These are phyloP conservation scores for Hypoxylon lenormandii DNA, from an alignment of 495 filamentous ascomycete genomes.

Conservation along the genomic window DNA sequence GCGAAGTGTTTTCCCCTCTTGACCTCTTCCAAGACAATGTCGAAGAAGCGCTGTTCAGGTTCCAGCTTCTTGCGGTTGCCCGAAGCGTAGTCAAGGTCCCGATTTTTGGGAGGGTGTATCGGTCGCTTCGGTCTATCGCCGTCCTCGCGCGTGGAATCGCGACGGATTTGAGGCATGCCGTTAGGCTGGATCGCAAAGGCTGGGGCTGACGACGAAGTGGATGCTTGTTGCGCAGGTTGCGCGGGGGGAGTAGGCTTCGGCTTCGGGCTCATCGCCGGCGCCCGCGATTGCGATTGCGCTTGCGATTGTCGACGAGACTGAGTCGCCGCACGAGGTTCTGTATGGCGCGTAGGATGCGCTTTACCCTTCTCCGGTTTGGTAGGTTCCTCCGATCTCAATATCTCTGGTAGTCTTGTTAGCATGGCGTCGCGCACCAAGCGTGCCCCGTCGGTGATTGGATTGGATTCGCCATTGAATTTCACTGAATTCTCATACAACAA, in stretches of 20 bases:
- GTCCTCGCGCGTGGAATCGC: slow-evolving; percentile 80
- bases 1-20: slow-evolving; percentile 75
- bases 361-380: slow-evolving; percentile 67
- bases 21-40: slow-evolving; percentile 81
- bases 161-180: slow-evolving; percentile 90
- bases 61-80: slow-evolving; percentile 90
- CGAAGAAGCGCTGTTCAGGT: slow-evolving; percentile 89
- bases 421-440: slow-evolving; percentile 70
- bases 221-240: slow-evolving; percentile 41
- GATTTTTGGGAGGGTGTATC: slow-evolving; percentile 87
- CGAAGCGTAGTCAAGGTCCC: slow-evolving; percentile 84
- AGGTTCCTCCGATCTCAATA: slow-evolving; percentile 60
- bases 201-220: slow-evolving; percentile 57
- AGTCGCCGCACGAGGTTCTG: slow-evolving; percentile 56
- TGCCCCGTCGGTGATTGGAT: slow-evolving; percentile 74
- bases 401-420: slow-evolving; percentile 68
- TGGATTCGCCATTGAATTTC: slow-evolving; percentile 82
- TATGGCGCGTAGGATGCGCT: slow-evolving; percentile 62
- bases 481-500: slow-evolving; percentile 80
- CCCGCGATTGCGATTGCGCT: slow-evolving; percentile 41
- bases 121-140: slow-evolving; percentile 88
- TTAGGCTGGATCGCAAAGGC: slow-evolving; percentile 86
- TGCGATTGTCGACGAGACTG: slow-evolving; percentile 60
- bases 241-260: slow-evolving; percentile 44
- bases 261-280: slow-evolving; percentile 58